These are phyloP conservation scores for Neodidymelliopsis sp. DNA, from an alignment of 2,329 filamentous ascomycete species.

Conservation along the genomic window DNA sequence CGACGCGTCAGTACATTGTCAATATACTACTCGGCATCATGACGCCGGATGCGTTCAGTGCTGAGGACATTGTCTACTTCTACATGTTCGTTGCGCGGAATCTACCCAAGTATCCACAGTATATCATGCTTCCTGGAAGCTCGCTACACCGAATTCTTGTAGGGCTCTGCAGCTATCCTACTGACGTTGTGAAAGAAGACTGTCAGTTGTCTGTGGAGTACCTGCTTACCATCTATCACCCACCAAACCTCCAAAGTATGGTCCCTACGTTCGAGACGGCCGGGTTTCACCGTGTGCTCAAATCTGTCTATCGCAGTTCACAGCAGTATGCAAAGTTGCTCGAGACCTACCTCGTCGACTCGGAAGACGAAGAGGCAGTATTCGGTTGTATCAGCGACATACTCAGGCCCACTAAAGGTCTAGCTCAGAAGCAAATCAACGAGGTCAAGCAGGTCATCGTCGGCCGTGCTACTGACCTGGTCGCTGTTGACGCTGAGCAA, in stretches of 20 bases:
- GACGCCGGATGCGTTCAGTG: slow-evolving; percentile 75
- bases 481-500: slow-evolving; percentile 69
- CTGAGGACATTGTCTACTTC: slow-evolving; percentile 88
- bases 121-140: slow-evolving; percentile 87
- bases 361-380: slow-evolving; percentile 74
- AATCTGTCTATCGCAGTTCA: slow-evolving; percentile 83
- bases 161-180: slow-evolving; percentile 85
- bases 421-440: slow-evolving; percentile 73
- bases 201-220: slow-evolving; percentile 98
- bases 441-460: slow-evolving; percentile 75
- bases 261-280: slow-evolving; percentile 81
- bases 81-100: slow-evolving; percentile 99
- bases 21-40: slow-evolving; percentile 92
- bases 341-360: slow-evolving; percentile 84
- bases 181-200: slow-evolving; percentile 82
- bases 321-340: slow-evolving; percentile 81
- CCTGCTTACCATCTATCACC: slow-evolving; percentile 89
- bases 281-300: slow-evolving; percentile 88
- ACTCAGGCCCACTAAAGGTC: slow-evolving; percentile 68
- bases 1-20: slow-evolving; percentile 91
- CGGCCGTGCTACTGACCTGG: slow-evolving; percentile 70
- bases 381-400: slow-evolving; percentile 83
- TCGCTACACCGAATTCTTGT: slow-evolving; percentile 81
- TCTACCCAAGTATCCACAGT: slow-evolving; percentile 94
- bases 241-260: slow-evolving; percentile 77